Evolutionary conservation across 306 rosid genomes (phyloP), one percentile per base, ranked within the genome.

Genomic region (Prunus dulcis): DNA sequence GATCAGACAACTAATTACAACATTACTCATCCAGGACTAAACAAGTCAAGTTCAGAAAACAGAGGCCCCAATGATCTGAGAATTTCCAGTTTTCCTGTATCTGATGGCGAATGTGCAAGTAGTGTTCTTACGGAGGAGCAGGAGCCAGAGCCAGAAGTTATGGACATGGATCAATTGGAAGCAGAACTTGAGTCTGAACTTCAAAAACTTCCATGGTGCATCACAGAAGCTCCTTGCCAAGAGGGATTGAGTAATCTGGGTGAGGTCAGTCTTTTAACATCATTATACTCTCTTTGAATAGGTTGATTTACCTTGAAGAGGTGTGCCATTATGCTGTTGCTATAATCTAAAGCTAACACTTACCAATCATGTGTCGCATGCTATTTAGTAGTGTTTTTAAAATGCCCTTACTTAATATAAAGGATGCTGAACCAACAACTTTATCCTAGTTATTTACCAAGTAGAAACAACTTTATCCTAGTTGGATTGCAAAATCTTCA

Each of bases 141-240:
- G 86, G 95, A 89, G 60, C 87, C 83, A 56, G 88, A 79, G 50
- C 76, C 75, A 8, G 85, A 52, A 66, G 66, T 66, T 53, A 78
- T 46, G 47, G 91, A 85, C 79, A 88, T 89, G 84, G 89, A 86
- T 85, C 87, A 84, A 78, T 74, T 91, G 78, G 91, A 89, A 85
- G 93, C 93, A 66, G 97, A 91, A 79, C 93, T 91, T 45, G 93
- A 86, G 58, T 79, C 85, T 47, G 97, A 91, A 82, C 82, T 91
- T 45, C 88, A 82, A 84, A 86, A 88, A 83, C 91, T 91, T 73
- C 87, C 97, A 63, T 84, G 88, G 84, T 81, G 89, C 80, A 67
- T 83, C 28, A 32, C 75, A 28, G 89, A 88, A 47, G 68, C 75
- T 27, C 81, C 86, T 80, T 17, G 38, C 71, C 77, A 76, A 56